Evolutionary conservation across 176 grass and related monocot species (phyloP).

Genomic region (Eleusine indica): DNA sequence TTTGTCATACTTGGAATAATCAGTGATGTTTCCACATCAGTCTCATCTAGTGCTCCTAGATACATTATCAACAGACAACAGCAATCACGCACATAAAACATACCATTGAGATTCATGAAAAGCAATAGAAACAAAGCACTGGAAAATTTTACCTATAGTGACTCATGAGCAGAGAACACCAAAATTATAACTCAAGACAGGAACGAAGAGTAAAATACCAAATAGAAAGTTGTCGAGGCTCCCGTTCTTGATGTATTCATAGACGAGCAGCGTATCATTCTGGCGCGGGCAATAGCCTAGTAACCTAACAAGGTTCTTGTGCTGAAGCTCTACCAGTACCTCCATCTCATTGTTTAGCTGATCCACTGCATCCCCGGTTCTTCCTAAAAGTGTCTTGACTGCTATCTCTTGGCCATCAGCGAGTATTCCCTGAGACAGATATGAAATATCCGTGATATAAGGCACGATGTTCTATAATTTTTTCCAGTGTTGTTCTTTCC

Average conservation of each 20-base stretch:
- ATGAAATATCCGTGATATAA: not conserved
- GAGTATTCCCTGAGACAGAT: conserved; percentile 44
- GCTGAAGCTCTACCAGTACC: conserved; percentile 51
- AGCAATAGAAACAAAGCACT: not conserved
- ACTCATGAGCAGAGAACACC: not conserved
- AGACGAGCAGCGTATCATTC: conserved; percentile 41
- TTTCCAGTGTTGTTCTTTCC: not conserved
- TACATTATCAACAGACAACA: not conserved
- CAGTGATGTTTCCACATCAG: no score
- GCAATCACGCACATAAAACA: not conserved
- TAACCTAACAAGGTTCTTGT: conserved; percentile 61
- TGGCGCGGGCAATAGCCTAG: conserved; percentile 45
- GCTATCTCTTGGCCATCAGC: conserved; percentile 50
- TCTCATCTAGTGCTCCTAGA: no score
- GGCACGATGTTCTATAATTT: not conserved
- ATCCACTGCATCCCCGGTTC: conserved; percentile 13
- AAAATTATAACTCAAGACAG: not conserved
- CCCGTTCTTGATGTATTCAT: conserved; percentile 44
- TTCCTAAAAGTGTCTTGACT: conserved; percentile 49
- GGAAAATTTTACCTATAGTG: no score
- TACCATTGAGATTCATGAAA: not conserved
- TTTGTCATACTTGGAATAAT: not conserved
- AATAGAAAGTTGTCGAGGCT: conserved; percentile 52
- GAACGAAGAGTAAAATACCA: conserved; percentile 23
- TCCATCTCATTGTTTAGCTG: conserved; percentile 51